A percentile compares a stretch with the other conserved stretches of the same genome.
phyloP scores from a whole-genome alignment of 2,329 filamentous ascomycete species.

The Fusarium mangiferae region DNA sequence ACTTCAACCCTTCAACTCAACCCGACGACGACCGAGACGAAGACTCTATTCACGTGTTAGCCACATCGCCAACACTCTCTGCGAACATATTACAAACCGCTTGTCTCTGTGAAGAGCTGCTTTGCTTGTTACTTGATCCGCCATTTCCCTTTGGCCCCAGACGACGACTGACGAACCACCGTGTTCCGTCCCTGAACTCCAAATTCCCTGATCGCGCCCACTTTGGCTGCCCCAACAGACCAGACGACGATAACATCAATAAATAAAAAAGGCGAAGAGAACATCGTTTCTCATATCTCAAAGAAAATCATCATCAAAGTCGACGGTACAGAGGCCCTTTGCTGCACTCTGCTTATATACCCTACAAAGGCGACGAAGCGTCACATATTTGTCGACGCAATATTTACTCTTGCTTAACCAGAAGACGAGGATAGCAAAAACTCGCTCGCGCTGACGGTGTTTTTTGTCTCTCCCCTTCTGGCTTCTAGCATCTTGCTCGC shows the following conservation, averaged over 20 bases:
- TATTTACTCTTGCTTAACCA: constrained; percentile 13
- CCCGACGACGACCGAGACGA: constrained; percentile 43
- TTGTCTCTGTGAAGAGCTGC: constrained; percentile 29
- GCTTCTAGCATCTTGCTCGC: constrained; percentile 17
- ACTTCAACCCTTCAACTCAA: constrained; percentile 46
- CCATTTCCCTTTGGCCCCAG: constrained; percentile 32
- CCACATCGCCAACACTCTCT: constrained; percentile 39
- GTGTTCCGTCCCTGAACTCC: constrained; percentile 39
- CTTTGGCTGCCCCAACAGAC: constrained; percentile 40
- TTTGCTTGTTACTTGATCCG: constrained; percentile 14
- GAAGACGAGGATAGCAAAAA: constrained; percentile 34
- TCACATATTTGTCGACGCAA: constrained; percentile 35
- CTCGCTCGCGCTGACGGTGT: constrained; percentile 42
- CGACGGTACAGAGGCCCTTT: constrained; percentile 15
- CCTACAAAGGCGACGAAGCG: constrained; percentile 39
- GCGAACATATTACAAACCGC: constrained; percentile 33
- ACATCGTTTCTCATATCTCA: constrained; percentile 14
- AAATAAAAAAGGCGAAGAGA: constrained; percentile 16
- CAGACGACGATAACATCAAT: constrained; percentile 13
- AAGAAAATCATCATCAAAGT: neutral
- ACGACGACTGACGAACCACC: constrained; percentile 41
- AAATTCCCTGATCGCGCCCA: constrained; percentile 42
- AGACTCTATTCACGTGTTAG: constrained; percentile 38
- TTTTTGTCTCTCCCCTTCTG: constrained; percentile 29
- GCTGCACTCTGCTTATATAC: constrained; percentile 5